Evolutionary conservation across 208 protist genomes (phyloP), one percentile per base, ranked within the genome.

Genomic region (Trypanosoma boissoni): DNA sequence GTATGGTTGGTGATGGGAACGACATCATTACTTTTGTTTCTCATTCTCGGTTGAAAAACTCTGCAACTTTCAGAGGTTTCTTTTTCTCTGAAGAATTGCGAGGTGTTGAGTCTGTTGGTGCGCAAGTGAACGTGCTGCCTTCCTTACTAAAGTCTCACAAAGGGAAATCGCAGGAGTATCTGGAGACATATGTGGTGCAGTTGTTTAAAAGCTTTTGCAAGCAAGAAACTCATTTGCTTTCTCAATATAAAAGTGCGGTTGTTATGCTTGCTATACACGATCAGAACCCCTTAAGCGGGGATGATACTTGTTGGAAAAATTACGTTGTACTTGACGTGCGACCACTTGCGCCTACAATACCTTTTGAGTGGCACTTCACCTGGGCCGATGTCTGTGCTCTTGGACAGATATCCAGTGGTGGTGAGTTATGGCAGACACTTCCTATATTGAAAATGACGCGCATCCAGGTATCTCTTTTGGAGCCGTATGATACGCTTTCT

Each of bases 371-470:
- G 75, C 65, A 81, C 39, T 61, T 81, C 29, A 71, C 65, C 9
- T 81, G 75, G 69, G 75, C 48, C 5, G 69, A 81, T 28, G 34
- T 77, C 16, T 81, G 75, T 53, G 56, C 75, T 18, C 27, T 81
- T 3, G 74, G 74, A n/a, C 74, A 81, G 44, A 26, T 65, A 26
- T 18, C 3, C 9, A 34, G 24, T 20, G 36, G 21, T 20, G 56
- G 32, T 20, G 5, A 23, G 21, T 16, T 20, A 24, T 31, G 31
- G 51, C 7, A n/a, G 18, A 8, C 41, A 3, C n/a, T 52, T 58
- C 60, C 67, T 21, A 46, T 70, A 21, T 66, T 81, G 50, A 81
- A 81, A 60, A 62, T 27, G 32, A 58, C 41, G 20, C 42, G 57
- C 26, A 45, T 76, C 21, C 36, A 53, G 10, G 64, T 67, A 23